Evolutionary conservation across 108 stramenopile species (phyloP), one percentile per base, ranked within the genome.

Genomic region (Skeletonema menzelii): DNA sequence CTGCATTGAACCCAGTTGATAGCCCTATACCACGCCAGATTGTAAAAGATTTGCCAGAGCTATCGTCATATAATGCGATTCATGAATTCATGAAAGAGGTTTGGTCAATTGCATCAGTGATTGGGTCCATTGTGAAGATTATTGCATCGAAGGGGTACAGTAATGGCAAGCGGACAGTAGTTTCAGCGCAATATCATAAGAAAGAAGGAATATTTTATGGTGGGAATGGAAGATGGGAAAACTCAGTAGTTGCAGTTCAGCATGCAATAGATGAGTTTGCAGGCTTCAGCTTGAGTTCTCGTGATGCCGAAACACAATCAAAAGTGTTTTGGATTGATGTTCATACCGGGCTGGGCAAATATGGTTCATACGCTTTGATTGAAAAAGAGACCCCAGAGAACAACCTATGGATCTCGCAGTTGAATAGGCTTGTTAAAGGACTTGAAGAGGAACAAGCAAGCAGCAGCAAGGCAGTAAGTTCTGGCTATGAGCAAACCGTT

Each of bases 111-210:
- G 27, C 34, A n/a, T 10, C 46, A 27, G 27, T 57, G 0, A 44
- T 71, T 58, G 17, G 10, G 7, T 47, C 35, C 8, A 14, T 61
- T 7, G 15, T 70, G 14, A 27, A n/a, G 5, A 31, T 64, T 0
- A 19, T 92, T 19, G 0, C 58, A 8, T 46, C 59, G 20, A 30
- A 87, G 47, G 91, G 94, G 44, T 87, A 79, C 34, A 27, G 59
- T 5, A 38, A 63, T 46, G 31, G 80, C 24, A 95, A 95, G 55
- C 62, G 83, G 10, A 86, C 86, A 19, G 61, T 92, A 59, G 94
- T 95, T 10, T 68, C 88, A 4, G 89, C 88, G 13, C 91, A 92
- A 69, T 95, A 95, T 59, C 84, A 91, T 58, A 72, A 89, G 46
- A 82, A 65, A 17, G 46, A 70, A 1, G 94, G 94, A 5, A 67